Percentiles rank a stretch among this genome's conserved stretches.
Conservation (phyloP, 768 basidiomycete species). For the Phylloporus sp. region DNA sequence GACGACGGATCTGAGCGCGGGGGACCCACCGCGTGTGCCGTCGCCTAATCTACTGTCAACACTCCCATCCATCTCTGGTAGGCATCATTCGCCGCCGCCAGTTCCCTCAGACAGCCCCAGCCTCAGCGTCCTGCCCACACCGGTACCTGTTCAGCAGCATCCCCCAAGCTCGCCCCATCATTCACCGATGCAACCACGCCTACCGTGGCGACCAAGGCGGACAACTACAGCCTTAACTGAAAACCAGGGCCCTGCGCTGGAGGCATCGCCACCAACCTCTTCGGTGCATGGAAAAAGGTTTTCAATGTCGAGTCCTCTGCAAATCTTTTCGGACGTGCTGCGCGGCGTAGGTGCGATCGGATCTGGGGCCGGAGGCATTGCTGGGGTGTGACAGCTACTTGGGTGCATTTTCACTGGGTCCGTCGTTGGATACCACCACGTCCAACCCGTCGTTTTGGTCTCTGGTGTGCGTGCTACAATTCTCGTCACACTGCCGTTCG, state of each 20-base stretch:
- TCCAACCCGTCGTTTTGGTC: too few species aligned
- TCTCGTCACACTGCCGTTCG: background rate
- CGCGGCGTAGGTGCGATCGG: slow-evolving; percentile 42
- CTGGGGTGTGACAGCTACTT: background rate
- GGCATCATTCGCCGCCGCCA: slow-evolving; percentile 3
- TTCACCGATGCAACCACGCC: slow-evolving; percentile 4
- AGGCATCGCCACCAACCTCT: background rate
- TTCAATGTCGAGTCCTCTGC: slow-evolving; percentile 13
- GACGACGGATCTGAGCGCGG: slow-evolving; percentile 3
- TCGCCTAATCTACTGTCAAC: slow-evolving; percentile 24
- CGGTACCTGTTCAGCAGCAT: background rate
- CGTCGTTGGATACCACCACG: too few species aligned
- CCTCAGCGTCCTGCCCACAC: background rate
- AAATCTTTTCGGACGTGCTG: slow-evolving; percentile 36
- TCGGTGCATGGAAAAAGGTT: slow-evolving; percentile 13
- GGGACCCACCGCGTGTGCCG: slow-evolving; percentile 11
- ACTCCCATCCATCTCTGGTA: slow-evolving; percentile 23
- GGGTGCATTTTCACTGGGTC: too few species aligned
- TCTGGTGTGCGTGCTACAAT: background rate
- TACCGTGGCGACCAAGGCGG: slow-evolving; percentile 9
- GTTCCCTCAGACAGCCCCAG: background rate
- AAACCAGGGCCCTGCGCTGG: background rate
- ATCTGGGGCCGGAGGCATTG: background rate
- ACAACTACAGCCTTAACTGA: slow-evolving; percentile 5
- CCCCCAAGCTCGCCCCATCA: background rate